phyloP scores from a whole-genome alignment of 768 basidiomycete genomes.

The Panellus pusillus region DNA sequence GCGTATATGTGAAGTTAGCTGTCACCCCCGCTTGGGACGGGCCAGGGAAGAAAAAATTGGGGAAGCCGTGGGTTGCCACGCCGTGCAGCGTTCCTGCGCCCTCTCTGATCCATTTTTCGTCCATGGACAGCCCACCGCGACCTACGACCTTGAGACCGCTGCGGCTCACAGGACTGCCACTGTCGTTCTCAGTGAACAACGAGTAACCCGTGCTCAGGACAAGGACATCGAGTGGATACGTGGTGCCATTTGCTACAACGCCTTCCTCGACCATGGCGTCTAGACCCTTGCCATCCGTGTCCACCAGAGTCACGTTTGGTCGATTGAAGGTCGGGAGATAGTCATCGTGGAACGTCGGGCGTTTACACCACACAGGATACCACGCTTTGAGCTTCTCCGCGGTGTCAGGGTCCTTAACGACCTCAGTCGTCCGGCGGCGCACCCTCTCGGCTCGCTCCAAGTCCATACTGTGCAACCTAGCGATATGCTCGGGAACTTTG shows the following conservation, averaged over 20 bases:
- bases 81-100: slow-evolving; percentile 18
- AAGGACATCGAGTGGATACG: slow-evolving; percentile 13
- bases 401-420: slow-evolving; percentile 12
- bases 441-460: slow-evolving; percentile 1
- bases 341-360: slow-evolving; percentile 23
- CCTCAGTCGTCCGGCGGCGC: neutral
- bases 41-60: slow-evolving; percentile 20
- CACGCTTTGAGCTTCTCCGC: slow-evolving; percentile 18
- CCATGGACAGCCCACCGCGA: slow-evolving; percentile 8
- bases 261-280: slow-evolving; percentile 1
- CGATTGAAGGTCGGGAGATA: slow-evolving; percentile 21
- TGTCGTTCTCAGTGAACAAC: neutral
- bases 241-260: slow-evolving; percentile 4
- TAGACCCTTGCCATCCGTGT: slow-evolving; percentile 21
- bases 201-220: slow-evolving; percentile 16
- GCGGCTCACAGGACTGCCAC: neutral
- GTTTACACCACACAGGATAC: slow-evolving; percentile 23
- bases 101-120: slow-evolving; percentile 8
- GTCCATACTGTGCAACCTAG: slow-evolving; percentile 5
- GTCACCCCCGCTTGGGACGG: neutral
- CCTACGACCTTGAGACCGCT: neutral
- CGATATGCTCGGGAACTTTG: slow-evolving; percentile 2
- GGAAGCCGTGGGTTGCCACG: slow-evolving; percentile 12
- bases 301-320: slow-evolving; percentile 19
- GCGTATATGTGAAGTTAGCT: slow-evolving; percentile 9